Conservation (phyloP, 1,284 basidiomycete species). For the Phylloboletellus chloephorus region DNA sequence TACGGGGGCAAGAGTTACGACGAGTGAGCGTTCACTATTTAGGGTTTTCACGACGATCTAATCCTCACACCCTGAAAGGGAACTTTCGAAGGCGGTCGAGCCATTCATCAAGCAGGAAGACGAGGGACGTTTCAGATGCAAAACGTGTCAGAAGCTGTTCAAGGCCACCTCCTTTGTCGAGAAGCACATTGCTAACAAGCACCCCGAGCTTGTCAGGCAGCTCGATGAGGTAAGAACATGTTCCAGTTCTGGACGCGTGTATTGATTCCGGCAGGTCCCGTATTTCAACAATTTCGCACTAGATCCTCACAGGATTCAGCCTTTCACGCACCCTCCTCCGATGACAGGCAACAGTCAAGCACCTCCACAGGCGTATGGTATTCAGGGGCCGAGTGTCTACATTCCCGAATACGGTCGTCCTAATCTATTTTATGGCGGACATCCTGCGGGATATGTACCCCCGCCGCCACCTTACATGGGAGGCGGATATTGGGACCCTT, state of each 20-base stretch:
- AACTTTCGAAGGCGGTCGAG: constrained; percentile 72
- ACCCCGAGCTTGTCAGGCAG: constrained; percentile 70
- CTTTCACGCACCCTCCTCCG: constrained; percentile 72
- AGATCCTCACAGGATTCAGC: constrained; percentile 87
- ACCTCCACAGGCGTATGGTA: constrained; percentile 74
- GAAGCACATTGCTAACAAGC: constrained; percentile 90
- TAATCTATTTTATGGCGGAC: constrained; percentile 41
- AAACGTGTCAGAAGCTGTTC: constrained; percentile 92
- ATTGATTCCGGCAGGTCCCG: constrained; percentile 52
- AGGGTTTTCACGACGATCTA: constrained; percentile 8
- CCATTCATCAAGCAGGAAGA: constrained; percentile 89
- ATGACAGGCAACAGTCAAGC: constrained; percentile 57
- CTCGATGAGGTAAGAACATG: constrained; percentile 62
- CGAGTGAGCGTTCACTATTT: constrained; percentile 54
- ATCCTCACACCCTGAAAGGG: constrained; percentile 43
- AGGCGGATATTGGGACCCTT: constrained; percentile 53
- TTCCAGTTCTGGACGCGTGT: constrained; percentile 13
- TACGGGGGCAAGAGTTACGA: constrained; percentile 87
- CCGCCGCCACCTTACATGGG: constrained; percentile 42
- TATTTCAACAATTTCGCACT: constrained; percentile 92
- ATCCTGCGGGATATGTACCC: constrained; percentile 37
- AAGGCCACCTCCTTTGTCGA: constrained; percentile 93
- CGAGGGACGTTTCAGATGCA: constrained; percentile 92
- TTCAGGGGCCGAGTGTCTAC: constrained; percentile 54
- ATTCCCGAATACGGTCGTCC: constrained; percentile 43